These are phyloP conservation scores for Adansonia rubrostipa DNA, from an alignment of 441 rosid species.

Conservation along the genomic window DNA sequence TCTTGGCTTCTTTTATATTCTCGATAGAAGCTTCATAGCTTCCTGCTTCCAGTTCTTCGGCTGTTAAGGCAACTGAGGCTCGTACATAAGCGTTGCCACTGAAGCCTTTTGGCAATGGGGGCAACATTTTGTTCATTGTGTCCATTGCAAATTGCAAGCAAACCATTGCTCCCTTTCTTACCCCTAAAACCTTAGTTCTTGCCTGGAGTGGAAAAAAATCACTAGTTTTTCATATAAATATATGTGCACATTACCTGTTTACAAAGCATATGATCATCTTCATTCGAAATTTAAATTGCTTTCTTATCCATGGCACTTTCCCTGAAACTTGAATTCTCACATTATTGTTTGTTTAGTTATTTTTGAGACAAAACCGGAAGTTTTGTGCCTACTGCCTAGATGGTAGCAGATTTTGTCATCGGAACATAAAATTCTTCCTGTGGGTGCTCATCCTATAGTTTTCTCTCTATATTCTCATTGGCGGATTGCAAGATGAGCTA, in stretches of 20 bases:
- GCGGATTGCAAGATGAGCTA: neutral
- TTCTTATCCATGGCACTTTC: neutral
- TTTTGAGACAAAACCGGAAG: too few species aligned
- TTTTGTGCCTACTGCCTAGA: neutral
- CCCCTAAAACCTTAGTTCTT: slow-evolving; percentile 53
- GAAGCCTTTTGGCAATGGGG: slow-evolving; percentile 51
- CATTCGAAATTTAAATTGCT: neutral
- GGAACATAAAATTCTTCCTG: neutral
- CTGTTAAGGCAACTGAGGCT: slow-evolving; percentile 54
- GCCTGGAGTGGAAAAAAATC: slow-evolving; percentile 38
- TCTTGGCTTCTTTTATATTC: slow-evolving; percentile 67
- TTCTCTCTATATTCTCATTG: neutral
- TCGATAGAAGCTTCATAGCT: slow-evolving; percentile 42
- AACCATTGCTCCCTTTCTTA: slow-evolving; percentile 53
- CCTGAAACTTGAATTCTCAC: neutral
- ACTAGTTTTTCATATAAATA: neutral
- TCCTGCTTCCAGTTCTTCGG: slow-evolving; percentile 48
- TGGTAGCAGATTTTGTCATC: neutral
- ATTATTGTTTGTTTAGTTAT: neutral
- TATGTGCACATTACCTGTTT: neutral
- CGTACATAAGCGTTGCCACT: slow-evolving; percentile 70
- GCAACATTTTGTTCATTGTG: slow-evolving; percentile 52
- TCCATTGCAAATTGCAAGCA: slow-evolving; percentile 76
- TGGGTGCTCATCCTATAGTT: neutral
- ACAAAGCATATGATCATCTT: neutral